Base-by-base conservation (phyloP, 768 basidiomycete species). In the Hortiboletus campestris region DNA sequence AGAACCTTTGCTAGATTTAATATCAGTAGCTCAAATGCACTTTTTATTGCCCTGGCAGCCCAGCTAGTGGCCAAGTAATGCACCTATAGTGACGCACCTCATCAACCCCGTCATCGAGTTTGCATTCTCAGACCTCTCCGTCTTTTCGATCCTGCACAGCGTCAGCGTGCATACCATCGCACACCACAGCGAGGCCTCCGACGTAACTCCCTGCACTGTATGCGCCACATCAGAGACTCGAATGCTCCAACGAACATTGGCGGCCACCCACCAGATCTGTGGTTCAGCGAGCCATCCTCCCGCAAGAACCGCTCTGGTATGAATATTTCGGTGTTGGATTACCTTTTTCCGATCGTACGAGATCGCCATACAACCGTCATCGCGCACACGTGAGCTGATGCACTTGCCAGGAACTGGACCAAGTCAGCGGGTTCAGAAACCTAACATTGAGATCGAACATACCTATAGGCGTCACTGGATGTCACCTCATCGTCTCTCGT, bases 251-350 rank as follows among this genome's bases (percentile, higher is more conserved):
- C 4, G 8, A 20, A n/a, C 1, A 14, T 7, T 16, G 5, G 12
- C 1, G 1, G n/a, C 22, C n/a, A 48, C 49, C 28, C 13, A 67
- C 62, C 66, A 67, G 22, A 62, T 53, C 12, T 61, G 58, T 58
- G 57, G n/a, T 53, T 61, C 29, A 66, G 35, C 4, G 56, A 51
- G 9, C 65, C 65, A 6, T 67, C 62, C 3, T 16, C 22, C 0
- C 12, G 39, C 34, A 74, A 68, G 55, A 73, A 78, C 6, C 77
- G 62, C 12, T 74, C 77, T 3, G 77, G 77, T n/a, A 64, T 61
- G 63, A 76, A 78, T 11, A 19, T 34, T 0, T 63, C 47, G 4
- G 75, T 71, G 5, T 74, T 59, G 5, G 71, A 67, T 52, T 75
- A 77, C 31, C 63, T 64, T 9, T 58, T 49, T 46, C 74, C 72